Base-by-base conservation (phyloP, 352 stramenopile genomes). In the Phytophthora sansomeana region DNA sequence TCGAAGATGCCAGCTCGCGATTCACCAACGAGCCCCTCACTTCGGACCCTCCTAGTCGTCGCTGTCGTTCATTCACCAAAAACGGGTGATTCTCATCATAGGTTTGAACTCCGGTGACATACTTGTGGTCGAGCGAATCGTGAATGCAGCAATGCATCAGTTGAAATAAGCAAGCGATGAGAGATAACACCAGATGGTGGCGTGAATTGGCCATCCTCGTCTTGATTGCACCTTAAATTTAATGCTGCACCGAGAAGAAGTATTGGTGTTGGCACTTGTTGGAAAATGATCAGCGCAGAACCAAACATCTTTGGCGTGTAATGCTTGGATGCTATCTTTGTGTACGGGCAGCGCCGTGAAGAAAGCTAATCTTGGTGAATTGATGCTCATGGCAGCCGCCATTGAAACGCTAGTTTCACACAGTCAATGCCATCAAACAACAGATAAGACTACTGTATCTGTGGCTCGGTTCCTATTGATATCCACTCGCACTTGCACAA, bases 81-180 rank as follows among this genome's bases (percentile, higher is more conserved):
- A 78, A 76, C 5, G 71, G 71, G 28, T 76, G 67, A 24, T 21
- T 59, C 7, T 60, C 41, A 16, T 65, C 43, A 41, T 78, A 78
- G 1, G 14, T 43, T 16, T 78, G 71, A 19, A 42, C 1, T 29
- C 58, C 58, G 5, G 19, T 42, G 1, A 63, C 46, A 35, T 52
- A 43, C 14, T 65, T 58, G 48, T 76, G 67, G 6, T 72, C 50
- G 0, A 78, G 58, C 8, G 43, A 59, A 63, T 78, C 71, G 26
- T 78, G 71, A 29, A 78, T 78, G 43, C 71, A 78, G 21, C 65
- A 43, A 17, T 63, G 16, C 3, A 50, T 42, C 13, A 59, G 3
- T 28, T 50, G 48, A 28, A 21, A 60, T 16, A 39, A 70, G 32
- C 21, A 60, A 1, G 8, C 16, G 14, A 43, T 10, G 17, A 59